Evolutionary conservation across 306 rosid genomes (phyloP).

Genomic region (Hippophae gyantsensis): DNA sequence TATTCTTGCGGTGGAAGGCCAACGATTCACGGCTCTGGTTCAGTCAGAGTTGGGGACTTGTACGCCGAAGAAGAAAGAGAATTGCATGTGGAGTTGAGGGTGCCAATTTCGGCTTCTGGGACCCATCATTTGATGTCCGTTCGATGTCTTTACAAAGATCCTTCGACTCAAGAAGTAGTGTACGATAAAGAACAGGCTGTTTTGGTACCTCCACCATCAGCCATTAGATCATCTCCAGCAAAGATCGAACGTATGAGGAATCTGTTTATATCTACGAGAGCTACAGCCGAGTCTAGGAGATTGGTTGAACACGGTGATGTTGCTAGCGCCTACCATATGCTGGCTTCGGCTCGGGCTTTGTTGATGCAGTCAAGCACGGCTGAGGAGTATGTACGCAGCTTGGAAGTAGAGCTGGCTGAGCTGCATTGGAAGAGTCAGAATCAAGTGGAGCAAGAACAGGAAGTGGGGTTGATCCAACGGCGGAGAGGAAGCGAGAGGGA

Average conservation of each 20-base stretch:
- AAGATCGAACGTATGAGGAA: constrained; percentile 42
- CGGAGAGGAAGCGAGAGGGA: constrained; percentile 37
- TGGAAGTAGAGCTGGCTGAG: constrained; percentile 72
- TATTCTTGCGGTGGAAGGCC: constrained; percentile 56
- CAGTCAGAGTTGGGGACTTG: constrained; percentile 65
- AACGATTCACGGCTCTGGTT: constrained; percentile 34
- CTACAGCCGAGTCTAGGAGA: constrained; percentile 66
- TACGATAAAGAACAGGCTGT: constrained; percentile 53
- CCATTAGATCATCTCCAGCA: constrained; percentile 20
- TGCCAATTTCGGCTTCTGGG: constrained; percentile 30
- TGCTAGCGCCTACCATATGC: constrained; percentile 51
- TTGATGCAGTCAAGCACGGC: constrained; percentile 38
- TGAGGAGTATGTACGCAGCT: constrained; percentile 33
- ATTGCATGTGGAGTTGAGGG: constrained; percentile 48
- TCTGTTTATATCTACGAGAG: constrained; percentile 50
- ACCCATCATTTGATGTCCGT: constrained; percentile 56
- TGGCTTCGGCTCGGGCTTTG: constrained; percentile 61
- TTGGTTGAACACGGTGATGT: constrained; percentile 39
- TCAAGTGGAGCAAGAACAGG: constrained; percentile 30
- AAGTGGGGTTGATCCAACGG: constrained; percentile 21
- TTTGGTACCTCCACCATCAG: constrained; percentile 30
- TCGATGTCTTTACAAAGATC: constrained; percentile 65
- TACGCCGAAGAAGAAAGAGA: constrained; percentile 81
- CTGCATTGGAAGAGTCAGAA: constrained; percentile 56
- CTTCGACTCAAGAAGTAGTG: constrained; percentile 52